Base-by-base conservation (phyloP, 1,284 basidiomycete genomes). In the Fomitopsis schrenkii region DNA sequence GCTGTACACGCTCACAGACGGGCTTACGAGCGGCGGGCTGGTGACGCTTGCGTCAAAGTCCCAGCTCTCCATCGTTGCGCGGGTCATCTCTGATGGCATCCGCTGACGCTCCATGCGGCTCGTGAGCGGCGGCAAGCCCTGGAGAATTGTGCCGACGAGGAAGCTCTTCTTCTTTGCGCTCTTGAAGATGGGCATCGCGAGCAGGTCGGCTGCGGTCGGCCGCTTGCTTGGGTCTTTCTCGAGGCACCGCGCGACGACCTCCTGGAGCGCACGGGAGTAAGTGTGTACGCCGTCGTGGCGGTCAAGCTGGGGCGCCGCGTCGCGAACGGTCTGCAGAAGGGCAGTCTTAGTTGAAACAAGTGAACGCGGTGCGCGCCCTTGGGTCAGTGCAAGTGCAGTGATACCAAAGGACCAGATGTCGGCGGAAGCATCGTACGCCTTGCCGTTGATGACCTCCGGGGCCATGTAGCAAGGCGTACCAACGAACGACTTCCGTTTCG, bases 381-480 rank as follows among this genome's bases (percentile, higher is more conserved):
- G 89, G 0, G 90, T 82, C 26, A 96, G 80, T 72, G 96, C 94
- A 44, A 95, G 79, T 6, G 94, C 92, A 15, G 92, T 95, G 66
- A 96, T 94, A 30, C 92, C 94, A 71, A 95, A 94, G 48, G 90
- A 93, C 93, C 93, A 96, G 63, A 96, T 94, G 70, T 95, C 94
- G 46, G 93, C 92, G 67, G 87, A 88, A 22, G 85, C 85, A 70
- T 94, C 93, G 72, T 96, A 96, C 64, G 87, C 86, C 66, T 84
- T 86, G 58, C 93, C 88, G 67, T 90, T 85, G 54, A 96, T 92
- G 30, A 96, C 83, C 68, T 96, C 94, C 2, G 94, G 94, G 0
- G 94, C 93, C 94, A 96, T 96, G 92, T 93, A 96, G 70, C 91
- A 94, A 1, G 94, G 94, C 84, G 94, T 96, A 55, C 94, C 94